These are phyloP conservation scores for Bremia lactucae DNA, from an alignment of 352 stramenopile species.

Conservation along the genomic window DNA sequence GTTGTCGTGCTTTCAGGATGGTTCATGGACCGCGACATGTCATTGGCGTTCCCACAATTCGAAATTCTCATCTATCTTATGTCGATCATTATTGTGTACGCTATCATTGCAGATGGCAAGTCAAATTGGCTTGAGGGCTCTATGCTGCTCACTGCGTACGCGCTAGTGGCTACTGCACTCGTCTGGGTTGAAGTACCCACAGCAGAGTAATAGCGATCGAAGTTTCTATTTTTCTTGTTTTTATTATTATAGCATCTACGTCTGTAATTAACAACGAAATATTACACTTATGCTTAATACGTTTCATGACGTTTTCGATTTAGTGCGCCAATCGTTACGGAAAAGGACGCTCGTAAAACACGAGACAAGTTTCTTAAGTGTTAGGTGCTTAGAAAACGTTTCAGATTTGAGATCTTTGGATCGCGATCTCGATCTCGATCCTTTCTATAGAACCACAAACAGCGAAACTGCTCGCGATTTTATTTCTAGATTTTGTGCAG, in stretches of 20 bases:
- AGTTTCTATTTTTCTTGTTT: slow-evolving; percentile 11
- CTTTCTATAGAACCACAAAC: too few species aligned
- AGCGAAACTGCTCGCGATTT: too few species aligned
- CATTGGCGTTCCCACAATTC: slow-evolving; percentile 92
- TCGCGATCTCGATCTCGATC: too few species aligned
- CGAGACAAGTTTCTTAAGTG: too few species aligned
- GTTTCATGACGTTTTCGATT: too few species aligned
- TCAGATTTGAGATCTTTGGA: too few species aligned
- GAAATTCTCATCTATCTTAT: slow-evolving; percentile 95
- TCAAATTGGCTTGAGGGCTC: slow-evolving; percentile 89
- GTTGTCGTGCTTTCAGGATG: slow-evolving; percentile 92
- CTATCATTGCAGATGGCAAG: slow-evolving; percentile 84
- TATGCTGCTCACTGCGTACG: slow-evolving; percentile 87
- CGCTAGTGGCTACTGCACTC: slow-evolving; percentile 78
- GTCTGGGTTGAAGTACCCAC: slow-evolving; percentile 68
- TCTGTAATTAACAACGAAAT: slow-evolving; percentile 1
- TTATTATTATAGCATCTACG: slow-evolving; percentile 15
- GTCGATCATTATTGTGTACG: slow-evolving; percentile 92
- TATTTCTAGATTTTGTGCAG: too few species aligned
- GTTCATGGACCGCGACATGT: slow-evolving; percentile 89
- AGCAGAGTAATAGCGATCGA: slow-evolving; percentile 20
- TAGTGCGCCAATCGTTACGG: too few species aligned
- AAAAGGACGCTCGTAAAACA: too few species aligned
- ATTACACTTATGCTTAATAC: too few species aligned
- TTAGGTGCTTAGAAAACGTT: too few species aligned